Evolutionary conservation across 2,329 filamentous ascomycete species (phyloP).

Genomic region (Paraconiothyrium brasiliense): DNA sequence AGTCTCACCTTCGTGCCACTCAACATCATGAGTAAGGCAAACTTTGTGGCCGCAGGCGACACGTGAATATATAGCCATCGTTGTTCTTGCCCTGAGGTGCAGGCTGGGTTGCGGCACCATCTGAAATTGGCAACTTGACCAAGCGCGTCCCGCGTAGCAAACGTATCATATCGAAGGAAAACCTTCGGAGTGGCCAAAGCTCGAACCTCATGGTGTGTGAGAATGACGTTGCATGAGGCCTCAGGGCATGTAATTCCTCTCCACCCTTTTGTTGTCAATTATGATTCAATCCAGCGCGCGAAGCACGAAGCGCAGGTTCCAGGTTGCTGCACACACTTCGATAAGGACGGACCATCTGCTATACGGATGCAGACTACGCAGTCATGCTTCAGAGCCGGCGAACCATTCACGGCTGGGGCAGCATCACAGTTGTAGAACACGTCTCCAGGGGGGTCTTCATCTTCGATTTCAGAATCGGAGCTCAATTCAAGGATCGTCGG

Average conservation of each 20-base stretch:
- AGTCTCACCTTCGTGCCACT: conserved; percentile 54
- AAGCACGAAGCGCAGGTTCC: conserved; percentile 51
- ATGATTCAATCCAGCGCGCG: conserved; percentile 49
- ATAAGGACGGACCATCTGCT: conserved; percentile 32
- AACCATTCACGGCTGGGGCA: background rate
- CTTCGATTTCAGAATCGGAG: conserved; percentile 12
- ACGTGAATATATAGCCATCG: conserved; percentile 57
- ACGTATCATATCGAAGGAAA: conserved; percentile 49
- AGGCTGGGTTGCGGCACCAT: conserved; percentile 63
- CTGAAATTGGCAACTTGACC: conserved; percentile 58
- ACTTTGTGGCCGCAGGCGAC: conserved; percentile 46
- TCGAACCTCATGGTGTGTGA: conserved; percentile 58
- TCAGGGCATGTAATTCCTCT: conserved; percentile 61
- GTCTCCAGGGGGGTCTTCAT: background rate
- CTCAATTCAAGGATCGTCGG: conserved; percentile 21
- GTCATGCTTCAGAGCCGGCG: conserved; percentile 18
- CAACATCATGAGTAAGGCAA: conserved; percentile 48
- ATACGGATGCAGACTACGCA: conserved; percentile 36
- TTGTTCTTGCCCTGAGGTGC: conserved; percentile 64
- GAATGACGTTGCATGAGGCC: conserved; percentile 55
- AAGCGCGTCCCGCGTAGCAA: conserved; percentile 57
- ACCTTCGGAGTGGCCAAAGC: conserved; percentile 29
- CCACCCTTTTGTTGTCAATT: conserved; percentile 53
- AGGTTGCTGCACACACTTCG: conserved; percentile 45
- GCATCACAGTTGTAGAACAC: background rate